Evolutionary conservation across 176 grass and related monocot genomes (phyloP).

Genomic region (Zea luxurians): DNA sequence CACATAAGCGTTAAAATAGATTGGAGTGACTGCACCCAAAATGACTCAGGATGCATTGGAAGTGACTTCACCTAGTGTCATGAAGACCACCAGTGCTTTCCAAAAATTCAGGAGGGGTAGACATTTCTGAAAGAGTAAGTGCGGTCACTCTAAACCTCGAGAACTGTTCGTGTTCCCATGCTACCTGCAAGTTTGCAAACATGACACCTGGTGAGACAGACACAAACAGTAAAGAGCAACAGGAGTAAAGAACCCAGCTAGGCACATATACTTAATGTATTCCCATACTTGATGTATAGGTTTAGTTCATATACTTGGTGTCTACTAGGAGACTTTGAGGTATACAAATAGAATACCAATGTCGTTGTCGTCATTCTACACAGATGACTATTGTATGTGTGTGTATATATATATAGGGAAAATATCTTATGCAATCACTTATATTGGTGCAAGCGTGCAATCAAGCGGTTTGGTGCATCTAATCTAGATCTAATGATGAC

Average conservation of each 20-base stretch:
- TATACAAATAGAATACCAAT: too few relatives aligned
- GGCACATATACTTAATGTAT: not conserved
- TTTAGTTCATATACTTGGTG: too few relatives aligned
- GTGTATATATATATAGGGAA: too few relatives aligned
- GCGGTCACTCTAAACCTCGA: conserved; percentile 98
- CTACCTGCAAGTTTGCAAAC: conserved; percentile 68
- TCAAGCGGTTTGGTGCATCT: too few relatives aligned
- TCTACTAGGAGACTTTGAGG: too few relatives aligned
- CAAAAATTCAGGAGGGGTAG: conserved; percentile 83
- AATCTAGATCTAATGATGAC: too few relatives aligned
- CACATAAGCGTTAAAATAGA: conserved; percentile 13
- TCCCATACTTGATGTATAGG: too few relatives aligned
- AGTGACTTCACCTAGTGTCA: conserved; percentile 68
- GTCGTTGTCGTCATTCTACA: not conserved
- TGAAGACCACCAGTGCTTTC: conserved; percentile 74
- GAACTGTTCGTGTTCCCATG: conserved; percentile 99
- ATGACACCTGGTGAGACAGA: not conserved
- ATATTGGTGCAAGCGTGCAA: too few relatives aligned
- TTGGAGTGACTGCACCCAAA: not conserved
- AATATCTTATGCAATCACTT: too few relatives aligned
- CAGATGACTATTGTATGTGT: not conserved
- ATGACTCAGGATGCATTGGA: not conserved
- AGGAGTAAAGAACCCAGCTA: conserved; percentile 12
- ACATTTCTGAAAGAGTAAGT: conserved; percentile 82
- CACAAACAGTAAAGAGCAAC: conserved; percentile 10